Evolutionary conservation across 2,329 filamentous ascomycete species (phyloP).

Genomic region (Beauveria caledonica): DNA sequence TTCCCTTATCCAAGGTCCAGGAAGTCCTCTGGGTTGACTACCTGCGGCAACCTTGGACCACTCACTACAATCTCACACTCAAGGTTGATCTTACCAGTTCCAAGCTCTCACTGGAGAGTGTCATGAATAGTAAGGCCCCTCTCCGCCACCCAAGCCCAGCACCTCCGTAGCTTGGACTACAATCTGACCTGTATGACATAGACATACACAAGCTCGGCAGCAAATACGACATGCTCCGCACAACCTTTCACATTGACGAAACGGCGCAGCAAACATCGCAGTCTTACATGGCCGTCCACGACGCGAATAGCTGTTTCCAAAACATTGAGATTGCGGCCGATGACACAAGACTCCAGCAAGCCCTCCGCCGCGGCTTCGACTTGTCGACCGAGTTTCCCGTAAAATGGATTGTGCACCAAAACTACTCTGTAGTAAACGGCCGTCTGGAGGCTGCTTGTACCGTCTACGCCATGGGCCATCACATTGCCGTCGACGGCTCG

Average conservation of each 20-base stretch:
- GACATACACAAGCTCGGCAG: neutral
- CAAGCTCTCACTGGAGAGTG: neutral
- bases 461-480: slow-evolving; percentile 10
- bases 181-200: too few relatives aligned
- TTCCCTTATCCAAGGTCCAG: slow-evolving; percentile 5
- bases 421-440: neutral
- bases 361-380: neutral
- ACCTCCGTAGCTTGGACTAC: too few relatives aligned
- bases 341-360: neutral
- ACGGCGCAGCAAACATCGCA: neutral
- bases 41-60: neutral
- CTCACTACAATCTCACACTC: neutral
- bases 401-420: neutral
- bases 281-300: slow-evolving; percentile 4
- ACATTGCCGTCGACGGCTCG: slow-evolving; percentile 13
- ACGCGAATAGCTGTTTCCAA: neutral
- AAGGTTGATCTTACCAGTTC: neutral
- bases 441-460: neutral
- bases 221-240: slow-evolving; percentile 2
- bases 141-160: neutral
- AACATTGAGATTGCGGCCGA: slow-evolving; percentile 1
- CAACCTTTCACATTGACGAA: slow-evolving; percentile 1
- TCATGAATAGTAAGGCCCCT: neutral
- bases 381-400: neutral
- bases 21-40: slow-evolving; percentile 4